phyloP scores from a whole-genome alignment of 2,329 filamentous ascomycete species.

The Alternaria alternata region DNA sequence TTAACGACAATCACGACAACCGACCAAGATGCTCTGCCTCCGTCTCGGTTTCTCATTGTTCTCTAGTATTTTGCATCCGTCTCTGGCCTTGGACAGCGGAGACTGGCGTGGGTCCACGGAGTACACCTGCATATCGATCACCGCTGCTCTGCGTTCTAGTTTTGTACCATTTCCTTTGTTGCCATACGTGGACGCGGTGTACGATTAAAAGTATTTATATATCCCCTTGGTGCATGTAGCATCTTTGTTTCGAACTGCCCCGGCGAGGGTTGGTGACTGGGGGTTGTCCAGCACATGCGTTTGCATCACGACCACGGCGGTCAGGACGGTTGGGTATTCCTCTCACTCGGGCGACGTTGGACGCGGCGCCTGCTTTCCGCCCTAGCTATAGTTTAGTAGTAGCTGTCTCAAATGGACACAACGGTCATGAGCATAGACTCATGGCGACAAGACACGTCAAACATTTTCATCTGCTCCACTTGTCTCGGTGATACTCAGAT shows the following conservation, averaged over 20 bases:
- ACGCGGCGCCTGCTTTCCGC: constrained; percentile 29
- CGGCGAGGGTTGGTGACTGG: constrained; percentile 24
- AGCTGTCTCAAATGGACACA: constrained; percentile 28
- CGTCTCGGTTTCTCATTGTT: constrained; percentile 13
- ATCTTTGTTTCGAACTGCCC: constrained; percentile 25
- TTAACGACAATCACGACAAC: constrained; percentile 29
- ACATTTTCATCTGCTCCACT: constrained; percentile 2
- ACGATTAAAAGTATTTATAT: constrained; percentile 45
- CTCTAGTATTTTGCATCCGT: constrained; percentile 20
- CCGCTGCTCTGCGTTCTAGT: constrained; percentile 27
- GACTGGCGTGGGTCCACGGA: constrained; percentile 30
- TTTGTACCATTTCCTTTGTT: constrained; percentile 36
- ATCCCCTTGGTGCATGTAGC: constrained; percentile 22
- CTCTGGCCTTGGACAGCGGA: constrained; percentile 16
- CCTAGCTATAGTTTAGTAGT: constrained; percentile 30
- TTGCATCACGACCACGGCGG: constrained; percentile 20
- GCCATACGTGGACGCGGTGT: constrained; percentile 31
- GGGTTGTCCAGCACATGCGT: constrained; percentile 12
- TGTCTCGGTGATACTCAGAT: constrained; percentile 17
- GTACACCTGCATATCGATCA: constrained; percentile 33
- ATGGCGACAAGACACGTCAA: constrained; percentile 24
- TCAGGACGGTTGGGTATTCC: constrained; percentile 29
- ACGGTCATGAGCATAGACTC: constrained; percentile 27
- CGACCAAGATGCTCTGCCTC: constrained; percentile 13
- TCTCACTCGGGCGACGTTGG: constrained; percentile 29